Percentiles rank a stretch among this genome's conserved stretches.
phyloP scores from a whole-genome alignment of 202 grass and related monocot genomes.

The Elaeis oleifera region DNA sequence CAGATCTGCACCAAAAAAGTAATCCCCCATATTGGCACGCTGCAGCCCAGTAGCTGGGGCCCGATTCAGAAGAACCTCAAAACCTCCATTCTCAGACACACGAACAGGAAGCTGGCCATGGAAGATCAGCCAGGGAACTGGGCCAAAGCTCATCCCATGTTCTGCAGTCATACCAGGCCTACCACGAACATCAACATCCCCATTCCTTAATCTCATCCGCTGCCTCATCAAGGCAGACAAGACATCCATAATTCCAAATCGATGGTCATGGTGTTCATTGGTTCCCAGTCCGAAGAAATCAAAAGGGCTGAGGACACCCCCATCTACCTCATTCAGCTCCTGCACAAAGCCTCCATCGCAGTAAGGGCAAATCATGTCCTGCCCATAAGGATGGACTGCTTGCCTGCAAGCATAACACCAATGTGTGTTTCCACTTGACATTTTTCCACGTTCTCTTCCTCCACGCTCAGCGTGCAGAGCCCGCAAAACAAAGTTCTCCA shows the following conservation, averaged over 20 bases:
- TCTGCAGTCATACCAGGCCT: conserved; percentile 2
- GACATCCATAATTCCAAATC: conserved; percentile 59
- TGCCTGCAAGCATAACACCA: conserved; percentile 80
- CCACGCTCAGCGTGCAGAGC: too few species aligned
- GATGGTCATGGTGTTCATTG: conserved; percentile 11
- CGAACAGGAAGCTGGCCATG: conserved; percentile 24
- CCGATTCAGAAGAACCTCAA: conserved; percentile 26
- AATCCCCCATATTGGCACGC: conserved; percentile 39
- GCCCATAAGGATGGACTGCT: conserved; percentile 37
- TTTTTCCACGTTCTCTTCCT: conserved; percentile 15
- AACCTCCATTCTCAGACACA: conserved; percentile 1
- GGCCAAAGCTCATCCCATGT: conserved; percentile 11
- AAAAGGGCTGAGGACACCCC: conserved; percentile 32
- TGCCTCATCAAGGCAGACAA: conserved; percentile 55
- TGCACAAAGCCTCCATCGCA: conserved; percentile 85
- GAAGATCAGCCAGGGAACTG: conserved; percentile 29
- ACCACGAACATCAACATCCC: conserved; percentile 34
- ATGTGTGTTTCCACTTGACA: conserved; percentile 78
- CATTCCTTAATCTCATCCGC: conserved; percentile 33
- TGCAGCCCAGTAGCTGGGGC: conserved; percentile 24
- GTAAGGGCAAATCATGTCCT: conserved; percentile 54
- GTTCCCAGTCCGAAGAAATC: conserved; percentile 36
- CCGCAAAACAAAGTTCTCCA: too few species aligned
- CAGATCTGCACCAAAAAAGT: conserved; percentile 34
- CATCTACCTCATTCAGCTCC: conserved; percentile 61